These are phyloP conservation scores for Apophysomyces sp. DNA, from an alignment of 371 early-diverging fungal genomes.

Conservation along the genomic window DNA sequence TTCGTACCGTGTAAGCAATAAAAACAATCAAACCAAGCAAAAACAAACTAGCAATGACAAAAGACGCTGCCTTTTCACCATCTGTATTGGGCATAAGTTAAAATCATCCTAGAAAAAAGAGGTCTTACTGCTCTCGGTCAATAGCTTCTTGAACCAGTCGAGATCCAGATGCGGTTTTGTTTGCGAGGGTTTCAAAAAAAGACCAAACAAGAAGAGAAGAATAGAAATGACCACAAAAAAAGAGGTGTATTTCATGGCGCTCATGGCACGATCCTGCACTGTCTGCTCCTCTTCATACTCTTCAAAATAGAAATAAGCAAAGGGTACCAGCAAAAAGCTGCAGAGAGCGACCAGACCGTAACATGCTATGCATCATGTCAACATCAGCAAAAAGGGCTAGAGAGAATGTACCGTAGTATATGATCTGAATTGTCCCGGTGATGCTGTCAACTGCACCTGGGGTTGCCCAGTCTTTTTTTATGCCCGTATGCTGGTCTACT, in stretches of 20 bases:
- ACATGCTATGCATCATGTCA: constrained; percentile 27
- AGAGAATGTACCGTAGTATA: constrained; percentile 54
- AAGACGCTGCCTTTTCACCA: constrained; percentile 40
- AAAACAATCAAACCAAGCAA: constrained; percentile 43
- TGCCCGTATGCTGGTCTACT: constrained; percentile 53
- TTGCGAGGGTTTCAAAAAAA: constrained; percentile 43
- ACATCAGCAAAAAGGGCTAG: neutral
- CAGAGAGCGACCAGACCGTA: constrained; percentile 54
- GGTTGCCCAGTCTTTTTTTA: constrained; percentile 67
- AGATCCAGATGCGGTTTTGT: constrained; percentile 42
- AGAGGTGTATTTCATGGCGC: constrained; percentile 54
- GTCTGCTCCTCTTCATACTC: constrained; percentile 51
- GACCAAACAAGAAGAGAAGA: constrained; percentile 41
- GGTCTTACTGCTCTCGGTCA: constrained; percentile 46
- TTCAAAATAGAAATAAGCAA: constrained; percentile 69
- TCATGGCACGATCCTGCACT: constrained; percentile 24
- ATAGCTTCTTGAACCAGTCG: constrained; percentile 53
- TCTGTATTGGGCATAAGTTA: constrained; percentile 13
- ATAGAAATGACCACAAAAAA: constrained; percentile 53
- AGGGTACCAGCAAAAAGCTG: constrained; percentile 57
- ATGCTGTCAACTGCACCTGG: constrained; percentile 47
- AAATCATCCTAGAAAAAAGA: neutral
- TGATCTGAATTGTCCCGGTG: constrained; percentile 37
- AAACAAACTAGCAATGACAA: constrained; percentile 41
- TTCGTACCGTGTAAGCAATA: constrained; percentile 45